Evolutionary conservation across 306 rosid genomes (phyloP).

Genomic region (Cicer chorassanicum): DNA sequence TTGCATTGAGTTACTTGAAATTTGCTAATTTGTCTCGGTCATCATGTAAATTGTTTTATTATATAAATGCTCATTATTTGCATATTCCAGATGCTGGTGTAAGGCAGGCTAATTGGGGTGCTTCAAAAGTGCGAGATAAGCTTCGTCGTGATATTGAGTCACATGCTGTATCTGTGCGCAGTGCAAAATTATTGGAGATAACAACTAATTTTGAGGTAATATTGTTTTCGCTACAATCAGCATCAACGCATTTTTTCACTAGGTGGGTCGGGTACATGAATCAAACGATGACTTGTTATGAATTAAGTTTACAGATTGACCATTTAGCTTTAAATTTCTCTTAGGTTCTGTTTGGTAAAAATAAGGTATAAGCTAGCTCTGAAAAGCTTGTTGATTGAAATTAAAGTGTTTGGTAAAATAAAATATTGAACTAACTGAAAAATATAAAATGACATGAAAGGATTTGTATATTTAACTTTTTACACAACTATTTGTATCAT

Average conservation of each 20-base stretch:
- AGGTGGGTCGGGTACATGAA: background rate
- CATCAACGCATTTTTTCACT: slow-evolving; percentile 1
- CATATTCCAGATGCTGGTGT: slow-evolving; percentile 67
- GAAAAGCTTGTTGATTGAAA: background rate
- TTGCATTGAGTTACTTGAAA: slow-evolving; percentile 25
- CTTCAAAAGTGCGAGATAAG: slow-evolving; percentile 68
- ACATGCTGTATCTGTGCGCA: slow-evolving; percentile 63
- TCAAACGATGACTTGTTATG: background rate
- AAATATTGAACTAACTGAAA: background rate
- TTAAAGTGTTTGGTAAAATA: background rate
- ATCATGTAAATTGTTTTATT: slow-evolving; percentile 13
- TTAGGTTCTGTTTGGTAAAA: too few relatives aligned
- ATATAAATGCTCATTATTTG: slow-evolving; percentile 21
- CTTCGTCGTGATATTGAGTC: slow-evolving; percentile 73
- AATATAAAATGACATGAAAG: background rate
- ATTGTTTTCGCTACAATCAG: background rate
- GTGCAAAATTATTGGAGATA: slow-evolving; percentile 62
- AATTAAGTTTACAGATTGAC: background rate
- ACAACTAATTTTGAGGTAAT: slow-evolving; percentile 64
- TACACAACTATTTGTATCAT: background rate
- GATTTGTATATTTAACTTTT: background rate
- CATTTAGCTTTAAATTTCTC: background rate
- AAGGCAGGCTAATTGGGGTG: slow-evolving; percentile 71
- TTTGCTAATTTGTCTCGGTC: background rate
- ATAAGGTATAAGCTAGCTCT: background rate